These are phyloP conservation scores for Linnemannia schmuckeri DNA, from an alignment of 192 early-diverging fungal genomes.

Conservation along the genomic window DNA sequence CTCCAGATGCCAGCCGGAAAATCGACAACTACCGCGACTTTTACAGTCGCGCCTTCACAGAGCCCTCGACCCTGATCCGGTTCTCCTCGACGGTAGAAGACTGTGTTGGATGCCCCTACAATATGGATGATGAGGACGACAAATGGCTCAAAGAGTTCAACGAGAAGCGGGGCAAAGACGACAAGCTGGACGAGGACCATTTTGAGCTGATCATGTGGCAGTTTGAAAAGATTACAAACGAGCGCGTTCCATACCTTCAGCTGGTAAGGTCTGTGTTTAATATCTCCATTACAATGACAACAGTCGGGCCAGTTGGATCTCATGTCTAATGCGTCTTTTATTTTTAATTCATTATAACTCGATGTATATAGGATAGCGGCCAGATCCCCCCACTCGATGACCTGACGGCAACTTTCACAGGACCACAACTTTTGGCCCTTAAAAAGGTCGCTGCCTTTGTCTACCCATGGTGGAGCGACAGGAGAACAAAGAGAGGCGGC, in stretches of 20 bases:
- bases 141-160: slow-evolving; percentile 72
- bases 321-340: background rate
- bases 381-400: slow-evolving; percentile 57
- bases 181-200: slow-evolving; percentile 73
- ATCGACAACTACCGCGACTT: slow-evolving; percentile 77
- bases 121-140: slow-evolving; percentile 89
- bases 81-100: slow-evolving; percentile 93
- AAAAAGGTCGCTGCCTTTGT: slow-evolving; percentile 26
- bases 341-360: background rate
- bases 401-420: slow-evolving; percentile 54
- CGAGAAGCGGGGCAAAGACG: slow-evolving; percentile 37
- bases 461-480: slow-evolving; percentile 53
- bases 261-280: slow-evolving; percentile 23
- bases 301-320: background rate
- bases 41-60: slow-evolving; percentile 76
- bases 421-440: slow-evolving; percentile 49
- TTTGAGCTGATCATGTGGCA: slow-evolving; percentile 87
- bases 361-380: slow-evolving; percentile 40
- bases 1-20: slow-evolving; percentile 87
- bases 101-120: slow-evolving; percentile 87
- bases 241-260: slow-evolving; percentile 62
- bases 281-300: background rate
- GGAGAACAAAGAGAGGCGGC: slow-evolving; percentile 48
- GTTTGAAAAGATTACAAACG: slow-evolving; percentile 79
- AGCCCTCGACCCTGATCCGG: slow-evolving; percentile 84